phyloP scores from a whole-genome alignment of 257 asterid species.

The Przewalskia tangutica region DNA sequence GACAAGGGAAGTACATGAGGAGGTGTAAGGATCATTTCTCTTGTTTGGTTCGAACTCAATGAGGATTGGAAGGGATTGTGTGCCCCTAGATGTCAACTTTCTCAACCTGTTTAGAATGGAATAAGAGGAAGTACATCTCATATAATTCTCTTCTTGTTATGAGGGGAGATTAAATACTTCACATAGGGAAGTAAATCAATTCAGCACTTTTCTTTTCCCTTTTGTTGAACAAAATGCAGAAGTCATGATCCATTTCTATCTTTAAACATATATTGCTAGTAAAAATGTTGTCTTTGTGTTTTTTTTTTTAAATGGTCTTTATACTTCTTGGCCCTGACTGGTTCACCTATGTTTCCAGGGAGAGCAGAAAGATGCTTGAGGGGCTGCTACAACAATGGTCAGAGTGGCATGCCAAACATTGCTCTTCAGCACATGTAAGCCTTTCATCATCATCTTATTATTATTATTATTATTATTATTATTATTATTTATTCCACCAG shows the following conservation, averaged over 20 bases:
- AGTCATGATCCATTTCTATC: background rate
- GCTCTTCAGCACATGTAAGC: slow-evolving; percentile 51
- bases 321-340: slow-evolving; percentile 2
- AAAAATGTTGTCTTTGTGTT: background rate
- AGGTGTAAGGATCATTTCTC: too few species aligned
- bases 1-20: background rate
- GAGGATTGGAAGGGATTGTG: background rate
- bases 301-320: background rate
- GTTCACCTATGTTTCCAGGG: slow-evolving; percentile 36
- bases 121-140: background rate
- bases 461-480: background rate
- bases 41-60: background rate
- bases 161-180: background rate
- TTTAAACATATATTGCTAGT: background rate
- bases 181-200: background rate
- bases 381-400: slow-evolving; percentile 89
- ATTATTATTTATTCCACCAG: background rate
- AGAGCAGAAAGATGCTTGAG: slow-evolving; percentile 80
- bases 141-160: background rate
- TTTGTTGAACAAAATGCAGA: background rate
- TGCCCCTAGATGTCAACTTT: background rate
- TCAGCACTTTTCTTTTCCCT: background rate
- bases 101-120: background rate
- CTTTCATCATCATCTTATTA: slow-evolving; percentile 1
- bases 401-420: slow-evolving; percentile 67